These are phyloP conservation scores for Cutaneotrichosporon dermatis DNA, from an alignment of 1,284 basidiomycete species.

Conservation along the genomic window DNA sequence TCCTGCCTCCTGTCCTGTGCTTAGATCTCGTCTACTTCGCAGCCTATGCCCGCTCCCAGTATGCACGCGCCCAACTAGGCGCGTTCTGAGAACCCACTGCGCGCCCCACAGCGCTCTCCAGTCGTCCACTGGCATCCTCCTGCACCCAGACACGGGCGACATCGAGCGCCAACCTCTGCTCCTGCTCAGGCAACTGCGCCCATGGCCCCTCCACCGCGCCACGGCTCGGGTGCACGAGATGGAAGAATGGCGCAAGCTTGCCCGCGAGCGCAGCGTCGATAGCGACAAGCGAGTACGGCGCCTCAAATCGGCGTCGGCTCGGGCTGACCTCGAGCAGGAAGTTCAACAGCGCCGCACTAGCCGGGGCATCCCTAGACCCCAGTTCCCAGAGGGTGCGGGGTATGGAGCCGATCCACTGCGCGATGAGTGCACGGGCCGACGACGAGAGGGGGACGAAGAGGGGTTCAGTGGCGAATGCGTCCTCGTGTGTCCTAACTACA, in stretches of 20 bases:
- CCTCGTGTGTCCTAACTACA: slow-evolving; percentile 59
- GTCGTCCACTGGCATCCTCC: slow-evolving; percentile 23
- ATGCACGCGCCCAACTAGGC: slow-evolving; percentile 9
- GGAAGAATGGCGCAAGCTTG: slow-evolving; percentile 70
- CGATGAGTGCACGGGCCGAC: slow-evolving; percentile 19
- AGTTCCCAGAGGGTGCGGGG: slow-evolving; percentile 80
- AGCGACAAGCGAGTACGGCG: slow-evolving; percentile 54
- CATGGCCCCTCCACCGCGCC: slow-evolving; percentile 71
- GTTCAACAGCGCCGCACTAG: slow-evolving; percentile 56
- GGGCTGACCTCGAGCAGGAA: slow-evolving; percentile 30
- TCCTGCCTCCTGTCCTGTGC: too few species aligned
- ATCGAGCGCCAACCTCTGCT: slow-evolving; percentile 55
- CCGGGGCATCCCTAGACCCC: slow-evolving; percentile 56
- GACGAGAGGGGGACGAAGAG: slow-evolving; percentile 37
- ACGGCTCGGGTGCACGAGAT: slow-evolving; percentile 62
- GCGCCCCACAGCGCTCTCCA: slow-evolving; percentile 6
- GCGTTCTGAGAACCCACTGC: slow-evolving; percentile 3
- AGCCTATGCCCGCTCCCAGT: slow-evolving; percentile 10
- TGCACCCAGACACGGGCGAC: slow-evolving; percentile 45
- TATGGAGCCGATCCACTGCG: slow-evolving; percentile 57
- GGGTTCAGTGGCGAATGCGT: slow-evolving; percentile 33
- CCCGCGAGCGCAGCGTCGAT: slow-evolving; percentile 28
- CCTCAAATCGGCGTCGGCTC: slow-evolving; percentile 19
- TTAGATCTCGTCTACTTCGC: too few species aligned
- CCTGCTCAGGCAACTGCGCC: slow-evolving; percentile 55